phyloP scores from a whole-genome alignment of 352 stramenopile species.

The Pythium coloratum region DNA sequence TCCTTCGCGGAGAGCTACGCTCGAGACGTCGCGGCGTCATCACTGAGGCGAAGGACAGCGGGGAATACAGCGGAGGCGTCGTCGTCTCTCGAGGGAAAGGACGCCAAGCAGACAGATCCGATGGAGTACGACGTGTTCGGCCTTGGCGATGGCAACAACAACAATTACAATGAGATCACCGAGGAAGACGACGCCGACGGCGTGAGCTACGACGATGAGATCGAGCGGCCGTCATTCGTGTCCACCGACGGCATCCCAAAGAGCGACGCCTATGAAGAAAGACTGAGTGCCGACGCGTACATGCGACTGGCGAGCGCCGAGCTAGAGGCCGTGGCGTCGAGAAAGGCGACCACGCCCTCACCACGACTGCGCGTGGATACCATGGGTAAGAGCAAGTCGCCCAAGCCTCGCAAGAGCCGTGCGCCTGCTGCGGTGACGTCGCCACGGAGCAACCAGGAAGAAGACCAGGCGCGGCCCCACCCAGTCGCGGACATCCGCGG shows the following conservation, averaged over 20 bases:
- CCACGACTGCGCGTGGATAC: neutral
- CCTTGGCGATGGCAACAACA: neutral
- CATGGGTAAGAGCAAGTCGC: neutral
- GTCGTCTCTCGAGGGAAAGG: neutral
- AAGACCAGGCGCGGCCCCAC: neutral
- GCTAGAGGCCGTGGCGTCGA: slow-evolving; percentile 32
- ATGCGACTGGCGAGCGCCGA: slow-evolving; percentile 73
- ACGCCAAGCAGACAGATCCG: neutral
- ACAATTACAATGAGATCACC: neutral
- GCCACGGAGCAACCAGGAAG: neutral
- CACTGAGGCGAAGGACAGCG: slow-evolving; percentile 14
- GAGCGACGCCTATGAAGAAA: slow-evolving; percentile 24
- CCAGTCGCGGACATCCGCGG: slow-evolving; percentile 2
- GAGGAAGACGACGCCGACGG: slow-evolving; percentile 16
- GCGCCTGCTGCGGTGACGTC: neutral
- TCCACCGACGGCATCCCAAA: slow-evolving; percentile 53
- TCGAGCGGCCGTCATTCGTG: slow-evolving; percentile 67
- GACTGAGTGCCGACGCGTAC: slow-evolving; percentile 67
- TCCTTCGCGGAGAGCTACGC: slow-evolving; percentile 48
- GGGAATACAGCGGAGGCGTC: slow-evolving; percentile 5
- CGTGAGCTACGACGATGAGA: slow-evolving; percentile 20
- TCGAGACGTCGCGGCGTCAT: slow-evolving; percentile 40
- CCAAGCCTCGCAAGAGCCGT: slow-evolving; percentile 9
- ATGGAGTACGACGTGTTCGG: slow-evolving; percentile 22
- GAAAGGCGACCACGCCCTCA: slow-evolving; percentile 4